Conservation (phyloP, 2,329 filamentous ascomycete genomes). For the Dothidotthia symphoricarpi region DNA sequence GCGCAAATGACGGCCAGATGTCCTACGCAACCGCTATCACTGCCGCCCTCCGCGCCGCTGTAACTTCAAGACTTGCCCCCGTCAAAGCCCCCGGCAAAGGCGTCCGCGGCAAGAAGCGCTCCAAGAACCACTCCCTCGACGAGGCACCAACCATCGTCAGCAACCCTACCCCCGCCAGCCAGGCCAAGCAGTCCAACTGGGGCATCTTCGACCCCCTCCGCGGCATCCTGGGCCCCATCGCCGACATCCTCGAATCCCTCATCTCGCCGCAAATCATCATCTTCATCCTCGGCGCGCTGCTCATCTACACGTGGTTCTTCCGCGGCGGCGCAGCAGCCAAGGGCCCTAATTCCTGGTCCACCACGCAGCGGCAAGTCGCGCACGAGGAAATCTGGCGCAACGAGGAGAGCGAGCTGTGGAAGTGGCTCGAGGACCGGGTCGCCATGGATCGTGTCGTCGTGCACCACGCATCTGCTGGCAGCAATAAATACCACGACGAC, state of each 20-base stretch:
- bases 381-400: constrained; percentile 92
- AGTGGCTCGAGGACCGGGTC: constrained; percentile 85
- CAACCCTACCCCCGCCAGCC: constrained; percentile 24
- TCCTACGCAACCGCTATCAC: constrained; percentile 80
- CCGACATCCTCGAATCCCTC: constrained; percentile 68
- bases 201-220: constrained; percentile 78
- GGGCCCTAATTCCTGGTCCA: constrained; percentile 36
- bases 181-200: constrained; percentile 55
- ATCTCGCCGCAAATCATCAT: constrained; percentile 76
- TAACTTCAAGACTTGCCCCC: constrained; percentile 60
- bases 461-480: constrained; percentile 23
- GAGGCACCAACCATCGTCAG: constrained; percentile 42
- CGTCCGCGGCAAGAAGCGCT: constrained; percentile 53
- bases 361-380: constrained; percentile 69
- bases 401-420: constrained; percentile 87
- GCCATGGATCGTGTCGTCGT: constrained; percentile 57
- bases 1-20: constrained; percentile 83
- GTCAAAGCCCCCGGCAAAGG: constrained; percentile 52
- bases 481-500: constrained; percentile 31
- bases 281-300: constrained; percentile 64
- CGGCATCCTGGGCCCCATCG: constrained; percentile 65
- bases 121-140: constrained; percentile 55
- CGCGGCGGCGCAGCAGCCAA: constrained; percentile 30
- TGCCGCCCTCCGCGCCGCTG: constrained; percentile 68
- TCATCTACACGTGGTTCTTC: constrained; percentile 38